These are phyloP conservation scores for Amylocystis lapponica DNA, from an alignment of 768 basidiomycete genomes.

Conservation along the genomic window DNA sequence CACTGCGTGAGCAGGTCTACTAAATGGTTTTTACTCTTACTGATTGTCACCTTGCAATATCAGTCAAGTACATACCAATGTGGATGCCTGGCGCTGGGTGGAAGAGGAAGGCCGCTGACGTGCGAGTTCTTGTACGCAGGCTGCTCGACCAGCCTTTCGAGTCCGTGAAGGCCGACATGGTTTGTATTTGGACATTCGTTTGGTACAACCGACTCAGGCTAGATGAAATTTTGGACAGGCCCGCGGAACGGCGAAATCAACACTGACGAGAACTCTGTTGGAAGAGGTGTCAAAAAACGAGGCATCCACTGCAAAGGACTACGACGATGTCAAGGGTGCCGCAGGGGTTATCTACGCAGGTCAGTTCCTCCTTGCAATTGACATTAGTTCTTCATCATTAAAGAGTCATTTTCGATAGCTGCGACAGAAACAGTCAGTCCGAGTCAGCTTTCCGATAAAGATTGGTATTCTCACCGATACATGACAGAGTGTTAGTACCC, in stretches of 20 bases:
- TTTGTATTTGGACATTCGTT: too few species aligned
- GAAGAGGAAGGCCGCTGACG: constrained; percentile 7
- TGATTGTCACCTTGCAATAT: background rate
- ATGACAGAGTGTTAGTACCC: constrained; percentile 32
- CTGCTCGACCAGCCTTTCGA: constrained; percentile 7
- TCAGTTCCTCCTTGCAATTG: constrained; percentile 1
- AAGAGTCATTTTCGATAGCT: constrained; percentile 13
- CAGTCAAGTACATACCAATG: constrained; percentile 10
- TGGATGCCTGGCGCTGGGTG: constrained; percentile 16
- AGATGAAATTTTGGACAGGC: too few species aligned
- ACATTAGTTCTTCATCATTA: background rate
- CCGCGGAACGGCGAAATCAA: too few species aligned
- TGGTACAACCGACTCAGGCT: too few species aligned
- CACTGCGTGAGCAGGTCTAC: constrained; percentile 6
- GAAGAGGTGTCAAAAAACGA: too few species aligned
- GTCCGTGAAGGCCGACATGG: constrained; percentile 13
- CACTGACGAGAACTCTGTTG: too few species aligned
- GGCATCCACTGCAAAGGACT: constrained; percentile 14
- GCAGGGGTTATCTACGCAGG: constrained; percentile 20
- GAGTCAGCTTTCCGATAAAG: too few species aligned
- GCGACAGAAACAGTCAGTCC: constrained; percentile 16
- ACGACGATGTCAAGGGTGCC: constrained; percentile 16
- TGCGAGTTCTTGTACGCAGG: background rate
- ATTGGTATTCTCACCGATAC: too few species aligned
- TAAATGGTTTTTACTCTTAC: background rate